These are phyloP conservation scores for Euphorbia peplus DNA, from an alignment of 345 rosid genomes.

Conservation along the genomic window DNA sequence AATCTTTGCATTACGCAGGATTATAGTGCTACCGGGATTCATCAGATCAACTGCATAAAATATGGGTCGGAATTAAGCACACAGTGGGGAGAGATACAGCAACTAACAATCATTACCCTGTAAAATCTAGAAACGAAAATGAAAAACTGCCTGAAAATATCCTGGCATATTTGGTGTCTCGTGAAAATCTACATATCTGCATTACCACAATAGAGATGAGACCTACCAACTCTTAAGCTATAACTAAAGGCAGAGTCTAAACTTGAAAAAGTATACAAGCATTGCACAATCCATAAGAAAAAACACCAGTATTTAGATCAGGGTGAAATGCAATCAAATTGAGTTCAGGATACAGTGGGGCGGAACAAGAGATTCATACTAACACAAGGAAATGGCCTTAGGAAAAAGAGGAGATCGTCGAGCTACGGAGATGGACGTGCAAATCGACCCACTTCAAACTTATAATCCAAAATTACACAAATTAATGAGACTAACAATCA, in stretches of 20 bases:
- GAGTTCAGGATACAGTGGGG: no score
- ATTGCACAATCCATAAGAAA: background rate
- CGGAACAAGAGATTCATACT: no score
- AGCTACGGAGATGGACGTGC: background rate
- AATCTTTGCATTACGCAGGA: slow-evolving; percentile 84
- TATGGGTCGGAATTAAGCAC: background rate
- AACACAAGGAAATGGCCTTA: background rate
- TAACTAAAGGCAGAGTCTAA: background rate
- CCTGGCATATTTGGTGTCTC: background rate
- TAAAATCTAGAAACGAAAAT: background rate
- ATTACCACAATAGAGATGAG: background rate
- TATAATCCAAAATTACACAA: background rate
- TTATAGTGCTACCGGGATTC: slow-evolving; percentile 63
- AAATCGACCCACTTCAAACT: background rate
- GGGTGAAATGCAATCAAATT: no score
- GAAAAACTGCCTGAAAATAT: background rate
- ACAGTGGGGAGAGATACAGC: background rate
- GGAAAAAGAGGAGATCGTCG: background rate
- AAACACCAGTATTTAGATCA: background rate
- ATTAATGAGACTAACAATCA: background rate
- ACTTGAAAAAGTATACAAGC: background rate
- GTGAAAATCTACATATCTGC: no score
- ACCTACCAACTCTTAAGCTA: background rate
- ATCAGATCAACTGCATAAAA: slow-evolving; percentile 61
- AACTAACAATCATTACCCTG: background rate